These are phyloP conservation scores for Linaria vulgaris DNA, from an alignment of 257 asterid genomes.

Conservation along the genomic window DNA sequence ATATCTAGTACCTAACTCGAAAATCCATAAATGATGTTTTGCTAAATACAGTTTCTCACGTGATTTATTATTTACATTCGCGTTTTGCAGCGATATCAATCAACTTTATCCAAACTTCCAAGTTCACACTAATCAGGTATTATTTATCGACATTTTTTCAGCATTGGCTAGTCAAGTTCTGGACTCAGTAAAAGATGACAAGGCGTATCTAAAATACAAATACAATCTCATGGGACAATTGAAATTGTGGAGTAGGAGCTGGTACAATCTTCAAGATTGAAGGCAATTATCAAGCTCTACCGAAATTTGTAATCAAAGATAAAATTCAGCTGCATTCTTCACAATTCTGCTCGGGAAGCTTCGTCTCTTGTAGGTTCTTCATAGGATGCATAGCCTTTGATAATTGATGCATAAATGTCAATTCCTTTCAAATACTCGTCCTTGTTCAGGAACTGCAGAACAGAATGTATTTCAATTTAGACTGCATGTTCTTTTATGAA, in stretches of 20 bases:
- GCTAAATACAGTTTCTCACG: no score
- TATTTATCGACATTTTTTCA: no score
- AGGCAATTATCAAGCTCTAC: background rate
- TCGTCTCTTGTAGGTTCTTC: slow-evolving; percentile 41
- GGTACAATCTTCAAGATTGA: background rate
- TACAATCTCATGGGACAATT: background rate
- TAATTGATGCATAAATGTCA: slow-evolving; percentile 63
- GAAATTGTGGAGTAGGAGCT: background rate
- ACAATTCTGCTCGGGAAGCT: slow-evolving; percentile 64
- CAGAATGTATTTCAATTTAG: slow-evolving; percentile 9
- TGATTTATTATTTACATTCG: no score
- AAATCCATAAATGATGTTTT: no score
- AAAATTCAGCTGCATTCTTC: slow-evolving; percentile 22
- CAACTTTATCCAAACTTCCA: no score
- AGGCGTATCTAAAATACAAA: background rate
- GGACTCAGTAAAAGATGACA: no score
- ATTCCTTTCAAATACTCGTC: slow-evolving; percentile 86
- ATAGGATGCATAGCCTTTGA: slow-evolving; percentile 71
- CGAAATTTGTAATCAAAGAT: slow-evolving; percentile 2
- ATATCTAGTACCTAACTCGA: no score
- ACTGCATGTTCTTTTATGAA: background rate
- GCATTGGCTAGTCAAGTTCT: no score
- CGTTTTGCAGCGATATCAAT: no score
- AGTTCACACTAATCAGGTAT: no score
- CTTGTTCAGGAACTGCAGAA: slow-evolving; percentile 84